Base-by-base conservation (phyloP, 805 yeast genomes). In the Saccharomyces eubayanus region DNA sequence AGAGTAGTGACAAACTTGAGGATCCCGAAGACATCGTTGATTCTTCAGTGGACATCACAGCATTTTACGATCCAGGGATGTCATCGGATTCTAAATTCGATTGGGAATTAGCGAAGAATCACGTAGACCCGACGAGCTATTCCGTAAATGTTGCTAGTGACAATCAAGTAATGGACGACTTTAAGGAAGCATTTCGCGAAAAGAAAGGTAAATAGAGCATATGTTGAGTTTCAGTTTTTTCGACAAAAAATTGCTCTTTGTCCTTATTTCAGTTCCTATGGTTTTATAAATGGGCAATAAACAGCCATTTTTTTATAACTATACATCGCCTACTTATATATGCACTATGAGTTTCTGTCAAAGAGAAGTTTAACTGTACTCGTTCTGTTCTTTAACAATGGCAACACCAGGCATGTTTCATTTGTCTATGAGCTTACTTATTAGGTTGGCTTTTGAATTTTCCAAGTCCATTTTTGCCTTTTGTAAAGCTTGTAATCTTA, bases 1-100 rank as follows among this genome's bases (percentile, higher is more conserved):
- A 36, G 12, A 16, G 9, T 36, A 16, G 20, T 16, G 20, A 16
- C 5, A 36, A 21, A 36, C 12, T 36, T 14, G 63, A 60, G n/a
- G 53, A 54, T 46, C 41, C 55, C 0, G 60, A 55, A 29, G 52
- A 52, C 5, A 58, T 65, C 5, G 49, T 62, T 5, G 69, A 69
- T 49, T 59, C 70, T 0, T 69, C 74, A 3, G 71, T 71, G 29
- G 76, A 72, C 53, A 70, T 72, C 5, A 72, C 75, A 1, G 71
- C 74, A 1, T 58, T 73, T 40, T 71, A 70, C 49, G 62, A 61
- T 27, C 53, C 58, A 14, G 59, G 43, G 2, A 36, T 36, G 43
- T 36, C 43, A 36, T 36, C 43, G 8, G 43, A 36, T n/a, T 36
- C 43, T 5, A 36, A 36, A 36, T 36, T 36, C 20, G 43, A 36